Evolutionary conservation across 345 rosid genomes (phyloP).

Genomic region (Eucalyptus microcorys): DNA sequence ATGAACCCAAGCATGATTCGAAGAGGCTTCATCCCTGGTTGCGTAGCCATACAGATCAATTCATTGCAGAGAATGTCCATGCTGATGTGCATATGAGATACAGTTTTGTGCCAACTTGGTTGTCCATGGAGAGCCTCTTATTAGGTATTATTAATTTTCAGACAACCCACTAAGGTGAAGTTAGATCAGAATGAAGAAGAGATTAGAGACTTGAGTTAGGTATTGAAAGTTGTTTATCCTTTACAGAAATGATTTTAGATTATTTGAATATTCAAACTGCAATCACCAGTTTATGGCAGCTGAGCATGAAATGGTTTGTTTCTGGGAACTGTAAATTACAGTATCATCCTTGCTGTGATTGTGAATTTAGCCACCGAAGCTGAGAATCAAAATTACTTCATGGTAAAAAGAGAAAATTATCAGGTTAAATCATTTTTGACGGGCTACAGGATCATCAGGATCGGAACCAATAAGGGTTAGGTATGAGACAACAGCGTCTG

Average conservation of each 20-base stretch:
- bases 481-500: too few species aligned
- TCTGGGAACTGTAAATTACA: not conserved
- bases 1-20: constrained; percentile 27
- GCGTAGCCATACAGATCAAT: not conserved
- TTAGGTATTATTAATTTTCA: not conserved
- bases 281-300: not conserved
- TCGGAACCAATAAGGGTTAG: too few species aligned
- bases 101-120: not conserved
- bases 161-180: not conserved
- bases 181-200: not conserved
- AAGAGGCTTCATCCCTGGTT: constrained; percentile 37
- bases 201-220: not conserved
- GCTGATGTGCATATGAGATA: not conserved
- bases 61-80: not conserved
- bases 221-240: not conserved
- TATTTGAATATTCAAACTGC: not conserved
- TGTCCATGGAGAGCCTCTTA: not conserved
- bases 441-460: too few species aligned
- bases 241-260: not conserved
- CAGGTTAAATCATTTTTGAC: too few species aligned
- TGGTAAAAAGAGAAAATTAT: too few species aligned
- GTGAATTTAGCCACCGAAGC: not conserved
- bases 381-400: too few species aligned
- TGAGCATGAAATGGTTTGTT: not conserved
- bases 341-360: not conserved